Evolutionary conservation across 805 yeast species (phyloP), one percentile per base, ranked within the genome.

Genomic region (Candida boidinii): DNA sequence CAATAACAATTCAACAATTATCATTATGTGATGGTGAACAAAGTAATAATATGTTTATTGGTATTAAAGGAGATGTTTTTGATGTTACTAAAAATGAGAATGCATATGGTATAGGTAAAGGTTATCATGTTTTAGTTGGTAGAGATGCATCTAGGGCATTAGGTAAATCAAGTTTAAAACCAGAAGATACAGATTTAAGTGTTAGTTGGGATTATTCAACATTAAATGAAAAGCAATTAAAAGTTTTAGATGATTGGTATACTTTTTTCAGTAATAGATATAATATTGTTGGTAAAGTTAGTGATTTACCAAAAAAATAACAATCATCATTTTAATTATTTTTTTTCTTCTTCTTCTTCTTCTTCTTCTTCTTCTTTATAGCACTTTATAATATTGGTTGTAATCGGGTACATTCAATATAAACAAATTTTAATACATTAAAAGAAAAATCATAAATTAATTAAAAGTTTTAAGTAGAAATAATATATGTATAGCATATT

Each of bases 141-240:
- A 73, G 70, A 41, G 95, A 85, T 44, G 83, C 84, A 16, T 73
- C 84, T 22, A 60, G 92, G 37, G 80, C 90, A 2, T 60, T 85
- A 33, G 95, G 83, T 2, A 71, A 77, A 46, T 76, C 84, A 33
- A 69, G 78, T 14, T 51, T 78, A 36, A 64, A 68, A n/a, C 60
- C 63, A 1, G 73, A 63, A 35, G 81, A 77, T 39, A 69, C 71
- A 1, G 61, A 57, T 26, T 43, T 42, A 1, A 36, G 34, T 0
- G 53, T 57, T 4, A 57, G 76, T 15, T 73, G 76, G 71, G 70
- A 67, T 38, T 65, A 62, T 19, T 62, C 64, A 2, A 68, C 57
- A 16, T 65, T 85, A 42, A 65, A 69, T 16, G 82, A 70, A 9
- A 72, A 70, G 39, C 85, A 85, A 55, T 51, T 59, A 35, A 60